Base-by-base conservation (phyloP, 2,329 filamentous ascomycete species). In the Neopestalotiopsis sp. region DNA sequence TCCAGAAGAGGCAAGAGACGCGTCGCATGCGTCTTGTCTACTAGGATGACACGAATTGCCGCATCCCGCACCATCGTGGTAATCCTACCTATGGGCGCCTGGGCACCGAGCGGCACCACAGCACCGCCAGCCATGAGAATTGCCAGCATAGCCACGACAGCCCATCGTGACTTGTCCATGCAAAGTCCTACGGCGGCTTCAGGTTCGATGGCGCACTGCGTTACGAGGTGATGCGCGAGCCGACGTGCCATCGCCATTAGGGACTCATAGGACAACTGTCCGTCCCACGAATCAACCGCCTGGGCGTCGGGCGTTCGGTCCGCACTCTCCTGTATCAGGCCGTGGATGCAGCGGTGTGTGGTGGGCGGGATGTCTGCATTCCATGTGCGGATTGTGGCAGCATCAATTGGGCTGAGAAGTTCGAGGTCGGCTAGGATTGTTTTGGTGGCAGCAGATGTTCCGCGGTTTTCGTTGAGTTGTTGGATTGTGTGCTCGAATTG, bases 231-330 rank as follows among this genome's bases (percentile, higher is more conserved):
- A 1, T 14, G 13, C 12, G 77, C 75, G 9, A 79, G 69, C 10
- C 69, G 68, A 17, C 66, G 66, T 14, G 76, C 70, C 7, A 70
- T 62, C 20, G 61, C 61, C 53, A 24, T 24, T 77, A 74, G 9
- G 80, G 71, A 63, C 78, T 70, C 4, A 67, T 67, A 63, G 79
- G 78, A 0, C 76, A 80, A 53, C 6, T 73, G 61, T 3, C 76
- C 75, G 61, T 81, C 79, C 75, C 76, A 70, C 66, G 74, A 59
- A 10, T 24, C 34, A 14, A 70, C 24, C 4, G 68, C 68, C 4
- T 34, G 14, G 17, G 30, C 40, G 5, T 49, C 5, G 7, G 62
- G 62, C n/a, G 5, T 53, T 65, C 53, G 6, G 5, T 24, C 61
- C 6, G 38, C 32, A 13, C 5, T 24, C 14, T n/a, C 24, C 5